Conservation (phyloP, 2,329 filamentous ascomycete genomes). For the Colletotrichum paranaense region DNA sequence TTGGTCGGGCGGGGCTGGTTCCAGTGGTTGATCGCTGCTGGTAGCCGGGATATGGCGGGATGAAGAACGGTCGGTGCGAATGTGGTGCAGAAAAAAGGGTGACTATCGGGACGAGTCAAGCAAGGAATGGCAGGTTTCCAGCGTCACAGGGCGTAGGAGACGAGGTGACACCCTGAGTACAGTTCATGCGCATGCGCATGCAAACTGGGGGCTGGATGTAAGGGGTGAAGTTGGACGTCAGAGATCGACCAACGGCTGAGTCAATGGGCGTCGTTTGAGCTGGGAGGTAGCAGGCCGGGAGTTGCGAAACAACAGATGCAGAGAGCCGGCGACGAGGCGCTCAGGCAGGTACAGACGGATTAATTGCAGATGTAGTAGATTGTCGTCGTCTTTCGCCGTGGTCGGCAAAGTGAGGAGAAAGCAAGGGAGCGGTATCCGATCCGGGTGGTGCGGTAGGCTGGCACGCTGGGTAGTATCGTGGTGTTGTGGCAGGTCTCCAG, state of each 20-base stretch:
- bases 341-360: conserved; percentile 5
- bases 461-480: not conserved
- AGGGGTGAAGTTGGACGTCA: conserved; percentile 30
- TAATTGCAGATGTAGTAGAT: conserved; percentile 20
- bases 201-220: conserved; percentile 28
- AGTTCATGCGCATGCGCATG: conserved; percentile 33
- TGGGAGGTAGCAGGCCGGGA: conserved; percentile 14
- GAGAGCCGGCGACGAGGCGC: conserved; percentile 6
- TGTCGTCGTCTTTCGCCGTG: not conserved
- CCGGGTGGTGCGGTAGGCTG: conserved; percentile 13
- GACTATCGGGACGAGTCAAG: conserved; percentile 21
- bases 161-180: conserved; percentile 29
- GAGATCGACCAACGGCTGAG: conserved; percentile 19
- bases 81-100: conserved; percentile 15
- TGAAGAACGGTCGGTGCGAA: conserved; percentile 34
- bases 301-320: conserved; percentile 30
- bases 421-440: conserved; percentile 22
- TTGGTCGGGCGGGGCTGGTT: conserved; percentile 25
- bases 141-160: conserved; percentile 26
- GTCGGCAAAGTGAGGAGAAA: conserved; percentile 10
- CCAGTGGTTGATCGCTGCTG: conserved; percentile 22
- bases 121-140: conserved; percentile 16
- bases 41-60: conserved; percentile 20
- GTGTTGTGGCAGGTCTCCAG: conserved; percentile 10
- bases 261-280: conserved; percentile 16